Conservation (phyloP, 208 protist species). For the Naegleria lovaniensis region DNA sequence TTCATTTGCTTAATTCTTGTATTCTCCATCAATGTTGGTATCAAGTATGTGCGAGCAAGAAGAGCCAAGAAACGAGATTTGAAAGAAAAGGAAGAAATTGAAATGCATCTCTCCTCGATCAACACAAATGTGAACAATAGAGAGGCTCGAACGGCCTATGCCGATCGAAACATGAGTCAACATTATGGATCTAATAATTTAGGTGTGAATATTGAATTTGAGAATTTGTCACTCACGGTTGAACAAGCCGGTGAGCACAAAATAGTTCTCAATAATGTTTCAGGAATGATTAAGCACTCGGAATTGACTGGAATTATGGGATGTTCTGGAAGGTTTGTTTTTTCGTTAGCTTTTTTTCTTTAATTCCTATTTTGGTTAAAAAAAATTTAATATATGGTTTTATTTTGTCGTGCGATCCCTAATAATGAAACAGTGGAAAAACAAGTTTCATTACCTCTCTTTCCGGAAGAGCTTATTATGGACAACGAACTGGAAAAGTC, state of each 20-base stretch:
- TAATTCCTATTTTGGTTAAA: too few relatives aligned
- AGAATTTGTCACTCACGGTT: conserved; percentile 15
- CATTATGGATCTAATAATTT: background rate
- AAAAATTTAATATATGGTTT: too few relatives aligned
- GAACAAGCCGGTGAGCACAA: background rate
- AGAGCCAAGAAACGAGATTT: background rate
- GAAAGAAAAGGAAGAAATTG: background rate
- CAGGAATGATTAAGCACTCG: background rate
- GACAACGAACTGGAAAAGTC: background rate
- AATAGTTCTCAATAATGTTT: conserved; percentile 26
- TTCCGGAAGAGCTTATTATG: background rate
- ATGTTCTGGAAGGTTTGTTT: conserved; percentile 18
- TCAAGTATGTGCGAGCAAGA: background rate
- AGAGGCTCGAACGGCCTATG: background rate
- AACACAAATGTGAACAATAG: background rate
- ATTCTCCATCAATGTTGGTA: background rate
- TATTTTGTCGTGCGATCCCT: too few relatives aligned
- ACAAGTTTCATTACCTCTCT: background rate
- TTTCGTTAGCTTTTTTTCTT: too few relatives aligned
- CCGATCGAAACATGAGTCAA: background rate
- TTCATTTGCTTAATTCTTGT: background rate
- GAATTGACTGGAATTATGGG: conserved; percentile 34
- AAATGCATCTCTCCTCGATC: background rate
- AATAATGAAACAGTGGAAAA: background rate
- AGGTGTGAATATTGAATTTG: background rate